Evolutionary conservation across 2,329 filamentous ascomycete species (phyloP), one percentile per base, ranked within the genome.

Genomic region (Penicillium sp.): DNA sequence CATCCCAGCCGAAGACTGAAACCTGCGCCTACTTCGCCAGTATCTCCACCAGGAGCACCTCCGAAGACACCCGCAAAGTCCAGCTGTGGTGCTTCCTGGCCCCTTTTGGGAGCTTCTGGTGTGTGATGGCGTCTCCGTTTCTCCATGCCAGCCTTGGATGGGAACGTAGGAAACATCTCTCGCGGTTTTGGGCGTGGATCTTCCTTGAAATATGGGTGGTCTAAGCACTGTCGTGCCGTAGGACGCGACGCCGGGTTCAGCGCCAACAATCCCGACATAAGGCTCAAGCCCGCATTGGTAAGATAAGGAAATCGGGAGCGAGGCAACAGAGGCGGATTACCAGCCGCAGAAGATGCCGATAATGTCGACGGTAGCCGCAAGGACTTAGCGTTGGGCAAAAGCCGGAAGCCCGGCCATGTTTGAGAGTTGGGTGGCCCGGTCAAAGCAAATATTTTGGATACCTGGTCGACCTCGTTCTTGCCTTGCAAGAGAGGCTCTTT

Each of bases 81-180:
- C 55, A 83, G 65, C 60, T 71, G 73, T 2, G 84, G 84, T 53
- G 83, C 83, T 53, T 88, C 84, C 47, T 88, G 85, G 0, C 91
- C 92, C 30, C 93, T 80, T 36, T 83, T 84, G 0, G 94, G 94
- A 7, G 94, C 94, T 71, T 91, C 87, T 1, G 94, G 94, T 59
- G 87, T 92, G 56, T 86, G 84, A 56, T 83, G 79, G 35, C 84
- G 79, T 60, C 90, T 79, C 63, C 91, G 79, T 67, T 86, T 88
- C 78, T 99, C 94, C 78, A 94, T 89, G 1, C 91, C 91, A 0
- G 94, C 94, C 73, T 96, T 97, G 65, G 89, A 94, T 0, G 94
- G 94, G 70, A 97, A 99, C 0, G 94, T 97, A 2, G 94, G 94
- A 69, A 99, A 97, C 86, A 99, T 88, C 65, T 88, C 88, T 69